Conservation (phyloP, 495 filamentous ascomycete species). For the Penicillium fimorum region DNA sequence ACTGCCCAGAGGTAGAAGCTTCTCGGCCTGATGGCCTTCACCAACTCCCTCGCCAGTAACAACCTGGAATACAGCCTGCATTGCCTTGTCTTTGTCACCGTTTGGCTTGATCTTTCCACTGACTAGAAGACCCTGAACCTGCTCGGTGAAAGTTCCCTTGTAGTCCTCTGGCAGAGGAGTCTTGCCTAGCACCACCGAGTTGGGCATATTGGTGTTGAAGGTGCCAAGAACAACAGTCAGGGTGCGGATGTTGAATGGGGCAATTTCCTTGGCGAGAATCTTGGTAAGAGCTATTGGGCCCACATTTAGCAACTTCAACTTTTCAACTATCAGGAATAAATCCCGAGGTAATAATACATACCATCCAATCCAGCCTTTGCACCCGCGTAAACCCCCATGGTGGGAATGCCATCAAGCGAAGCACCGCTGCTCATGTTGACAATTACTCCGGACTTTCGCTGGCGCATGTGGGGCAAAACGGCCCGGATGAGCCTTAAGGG, state of each 20-base stretch:
- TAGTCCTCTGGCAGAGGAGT: constrained; percentile 21
- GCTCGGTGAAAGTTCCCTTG: constrained; percentile 19
- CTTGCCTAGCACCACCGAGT: constrained; percentile 14
- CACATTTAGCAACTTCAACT: no score
- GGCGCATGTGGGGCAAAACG: constrained; percentile 49
- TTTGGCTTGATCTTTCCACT: constrained; percentile 8
- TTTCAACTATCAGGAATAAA: no score
- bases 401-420: constrained; percentile 37
- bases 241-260: constrained; percentile 44
- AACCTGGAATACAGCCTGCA: constrained; percentile 18
- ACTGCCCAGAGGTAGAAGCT: constrained; percentile 21
- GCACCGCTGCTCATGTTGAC: constrained; percentile 50
- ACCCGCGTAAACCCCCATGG: constrained; percentile 47
- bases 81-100: constrained; percentile 19
- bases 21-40: constrained; percentile 13
- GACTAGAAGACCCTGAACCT: constrained; percentile 15
- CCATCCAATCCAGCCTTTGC: constrained; percentile 56
- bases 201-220: constrained; percentile 43
- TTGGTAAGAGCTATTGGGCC: constrained; percentile 29
- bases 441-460: constrained; percentile 38
- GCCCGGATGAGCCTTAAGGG: constrained; percentile 45
- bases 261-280: constrained; percentile 31
- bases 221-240: constrained; percentile 49
- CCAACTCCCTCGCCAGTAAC: constrained; percentile 18
- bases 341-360: no score